phyloP scores from a whole-genome alignment of 176 grass and related monocot genomes.

The Aegilops longissima region DNA sequence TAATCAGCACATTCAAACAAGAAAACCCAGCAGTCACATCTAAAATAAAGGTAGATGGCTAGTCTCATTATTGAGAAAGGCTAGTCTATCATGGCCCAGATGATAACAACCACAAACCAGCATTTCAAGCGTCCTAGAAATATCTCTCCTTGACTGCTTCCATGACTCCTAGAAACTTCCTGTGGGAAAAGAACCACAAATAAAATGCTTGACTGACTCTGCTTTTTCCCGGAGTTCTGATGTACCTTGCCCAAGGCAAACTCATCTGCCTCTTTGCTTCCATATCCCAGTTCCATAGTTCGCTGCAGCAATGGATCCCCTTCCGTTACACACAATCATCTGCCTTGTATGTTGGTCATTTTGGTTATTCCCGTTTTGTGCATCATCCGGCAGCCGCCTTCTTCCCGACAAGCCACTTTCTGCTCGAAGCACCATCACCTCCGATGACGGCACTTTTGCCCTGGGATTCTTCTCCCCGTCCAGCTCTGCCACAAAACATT shows the following conservation, averaged over 20 bases:
- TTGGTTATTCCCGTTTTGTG: background rate
- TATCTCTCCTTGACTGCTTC: background rate
- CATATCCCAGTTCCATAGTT: background rate
- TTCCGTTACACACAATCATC: background rate
- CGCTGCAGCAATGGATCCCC: background rate
- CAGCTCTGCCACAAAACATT: background rate
- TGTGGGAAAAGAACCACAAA: background rate
- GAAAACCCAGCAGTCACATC: background rate
- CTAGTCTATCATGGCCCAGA: background rate
- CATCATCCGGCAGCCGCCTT: slow-evolving; percentile 19
- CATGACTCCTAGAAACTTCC: background rate
- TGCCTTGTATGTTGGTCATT: background rate
- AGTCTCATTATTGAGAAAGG: background rate
- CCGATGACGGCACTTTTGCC: slow-evolving; percentile 12
- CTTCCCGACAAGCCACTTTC: slow-evolving; percentile 2
- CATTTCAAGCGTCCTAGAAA: background rate
- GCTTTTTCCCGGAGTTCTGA: background rate
- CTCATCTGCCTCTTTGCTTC: background rate
- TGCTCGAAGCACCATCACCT: background rate
- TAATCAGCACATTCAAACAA: background rate
- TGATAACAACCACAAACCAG: background rate
- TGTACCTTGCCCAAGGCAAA: background rate
- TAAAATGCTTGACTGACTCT: slow-evolving; percentile 3
- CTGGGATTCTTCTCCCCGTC: slow-evolving; percentile 39
- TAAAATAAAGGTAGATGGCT: background rate